phyloP scores from a whole-genome alignment of 164 flowering plant species.

The Akebia trifoliata region DNA sequence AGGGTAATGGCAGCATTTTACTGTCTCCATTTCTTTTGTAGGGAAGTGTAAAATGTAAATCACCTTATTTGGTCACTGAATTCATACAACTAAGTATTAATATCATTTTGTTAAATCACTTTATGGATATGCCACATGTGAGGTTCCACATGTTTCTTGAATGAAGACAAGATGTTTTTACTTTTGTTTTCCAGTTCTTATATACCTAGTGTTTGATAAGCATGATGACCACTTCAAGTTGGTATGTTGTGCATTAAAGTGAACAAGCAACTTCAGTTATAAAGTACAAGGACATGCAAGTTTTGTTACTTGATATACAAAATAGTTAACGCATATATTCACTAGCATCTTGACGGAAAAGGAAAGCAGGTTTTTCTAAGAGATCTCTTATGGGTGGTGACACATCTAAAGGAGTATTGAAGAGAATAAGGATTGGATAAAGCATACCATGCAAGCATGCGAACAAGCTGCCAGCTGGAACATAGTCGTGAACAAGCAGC shows the following conservation, averaged over 20 bases:
- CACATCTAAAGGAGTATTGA: background rate
- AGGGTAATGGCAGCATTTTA: too few relatives aligned
- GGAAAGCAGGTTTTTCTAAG: background rate
- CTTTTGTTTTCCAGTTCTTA: background rate
- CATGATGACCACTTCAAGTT: too few relatives aligned
- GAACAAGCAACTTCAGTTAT: too few relatives aligned
- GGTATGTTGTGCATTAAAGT: too few relatives aligned
- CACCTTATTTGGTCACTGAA: background rate
- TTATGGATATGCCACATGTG: too few relatives aligned
- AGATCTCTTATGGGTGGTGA: background rate
- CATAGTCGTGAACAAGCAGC: conserved; percentile 83
- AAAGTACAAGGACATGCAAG: too few relatives aligned
- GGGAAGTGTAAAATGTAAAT: background rate
- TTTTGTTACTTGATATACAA: background rate
- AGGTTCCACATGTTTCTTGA: too few relatives aligned
- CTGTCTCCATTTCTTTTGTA: too few relatives aligned
- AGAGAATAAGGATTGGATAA: background rate
- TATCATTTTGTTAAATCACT: background rate
- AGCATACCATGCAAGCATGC: conserved; percentile 73
- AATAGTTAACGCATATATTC: background rate
- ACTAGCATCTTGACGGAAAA: background rate
- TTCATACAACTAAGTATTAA: background rate
- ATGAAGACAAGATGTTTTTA: background rate
- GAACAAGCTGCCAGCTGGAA: conserved; percentile 80
- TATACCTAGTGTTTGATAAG: background rate